phyloP scores from a whole-genome alignment of 2,329 filamentous ascomycete species.

The Colletotrichum graminicola region DNA sequence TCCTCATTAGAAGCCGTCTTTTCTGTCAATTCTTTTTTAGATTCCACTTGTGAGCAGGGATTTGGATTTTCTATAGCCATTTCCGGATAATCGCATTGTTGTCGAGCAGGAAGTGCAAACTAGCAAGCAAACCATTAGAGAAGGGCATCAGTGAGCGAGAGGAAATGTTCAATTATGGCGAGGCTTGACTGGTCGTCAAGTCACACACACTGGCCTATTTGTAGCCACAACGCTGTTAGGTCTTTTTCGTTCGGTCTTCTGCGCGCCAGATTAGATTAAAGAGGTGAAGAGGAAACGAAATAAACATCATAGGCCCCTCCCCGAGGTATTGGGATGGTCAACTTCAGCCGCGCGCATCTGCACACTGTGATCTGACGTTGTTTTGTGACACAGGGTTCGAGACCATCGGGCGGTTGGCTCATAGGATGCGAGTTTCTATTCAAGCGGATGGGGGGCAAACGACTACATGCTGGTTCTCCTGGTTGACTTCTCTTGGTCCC shows the following conservation, averaged over 20 bases:
- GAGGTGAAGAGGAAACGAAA: constrained; percentile 14
- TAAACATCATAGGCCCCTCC: constrained; percentile 13
- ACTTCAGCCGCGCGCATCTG: neutral
- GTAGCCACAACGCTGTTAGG: neutral
- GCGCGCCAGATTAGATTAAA: constrained; percentile 22
- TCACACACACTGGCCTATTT: neutral
- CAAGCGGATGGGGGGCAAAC: constrained; percentile 5
- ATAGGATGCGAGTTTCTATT: constrained; percentile 30
- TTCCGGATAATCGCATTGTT: constrained; percentile 41
- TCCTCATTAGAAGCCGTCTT: constrained; percentile 31
- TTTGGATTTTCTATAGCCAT: constrained; percentile 35
- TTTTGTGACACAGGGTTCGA: neutral
- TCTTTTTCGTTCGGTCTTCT: neutral
- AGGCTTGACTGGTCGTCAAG: neutral
- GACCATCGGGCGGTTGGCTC: neutral
- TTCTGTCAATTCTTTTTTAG: constrained; percentile 25
- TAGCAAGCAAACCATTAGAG: constrained; percentile 28
- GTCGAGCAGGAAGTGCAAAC: constrained; percentile 34
- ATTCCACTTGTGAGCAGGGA: constrained; percentile 30
- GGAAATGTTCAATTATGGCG: neutral
- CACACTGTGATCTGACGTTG: neutral
- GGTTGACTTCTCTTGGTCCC: constrained; percentile 1
- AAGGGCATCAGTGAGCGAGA: constrained; percentile 24
- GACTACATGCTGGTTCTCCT: constrained; percentile 15
- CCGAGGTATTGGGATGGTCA: constrained; percentile 10